Evolutionary conservation across 176 grass and related monocot species (phyloP).

Genomic region (Lolium perenne): DNA sequence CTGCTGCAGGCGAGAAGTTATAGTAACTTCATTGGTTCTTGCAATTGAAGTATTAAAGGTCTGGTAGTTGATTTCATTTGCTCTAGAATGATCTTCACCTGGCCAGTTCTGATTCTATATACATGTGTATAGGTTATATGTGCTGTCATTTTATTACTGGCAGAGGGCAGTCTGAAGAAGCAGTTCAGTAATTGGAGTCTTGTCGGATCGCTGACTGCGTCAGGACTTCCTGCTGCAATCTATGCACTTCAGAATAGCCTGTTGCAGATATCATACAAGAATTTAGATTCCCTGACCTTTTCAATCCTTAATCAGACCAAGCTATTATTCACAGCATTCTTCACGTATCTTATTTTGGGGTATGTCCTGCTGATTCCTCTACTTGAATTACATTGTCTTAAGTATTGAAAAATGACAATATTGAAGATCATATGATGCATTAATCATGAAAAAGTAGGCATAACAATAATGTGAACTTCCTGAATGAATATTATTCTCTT

Average conservation of each 20-base stretch:
- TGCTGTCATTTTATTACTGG: constrained; percentile 72
- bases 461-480: constrained; percentile 13
- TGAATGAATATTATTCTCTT: constrained; percentile 12
- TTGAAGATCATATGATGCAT: constrained; percentile 8
- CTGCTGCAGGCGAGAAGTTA: constrained; percentile 76
- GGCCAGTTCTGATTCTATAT: constrained; percentile 39
- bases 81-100: constrained; percentile 11
- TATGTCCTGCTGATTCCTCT: constrained; percentile 42
- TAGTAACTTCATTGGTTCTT: constrained; percentile 93
- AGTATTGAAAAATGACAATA: neutral
- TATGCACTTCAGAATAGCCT: constrained; percentile 96
- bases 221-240: constrained; percentile 92
- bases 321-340: constrained; percentile 90
- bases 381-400: constrained; percentile 35
- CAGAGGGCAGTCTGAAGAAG: constrained; percentile 69
- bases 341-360: constrained; percentile 95
- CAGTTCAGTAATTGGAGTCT: constrained; percentile 76
- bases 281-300: constrained; percentile 97
- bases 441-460: constrained; percentile 25
- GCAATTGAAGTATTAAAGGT: constrained; percentile 88
- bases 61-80: constrained; percentile 36
- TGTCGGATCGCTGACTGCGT: constrained; percentile 78
- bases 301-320: constrained; percentile 99
- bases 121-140: constrained; percentile 70
- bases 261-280: constrained; percentile 97